These are phyloP conservation scores for Talaromyces ruber DNA, from an alignment of 495 filamentous ascomycete species.

Conservation along the genomic window DNA sequence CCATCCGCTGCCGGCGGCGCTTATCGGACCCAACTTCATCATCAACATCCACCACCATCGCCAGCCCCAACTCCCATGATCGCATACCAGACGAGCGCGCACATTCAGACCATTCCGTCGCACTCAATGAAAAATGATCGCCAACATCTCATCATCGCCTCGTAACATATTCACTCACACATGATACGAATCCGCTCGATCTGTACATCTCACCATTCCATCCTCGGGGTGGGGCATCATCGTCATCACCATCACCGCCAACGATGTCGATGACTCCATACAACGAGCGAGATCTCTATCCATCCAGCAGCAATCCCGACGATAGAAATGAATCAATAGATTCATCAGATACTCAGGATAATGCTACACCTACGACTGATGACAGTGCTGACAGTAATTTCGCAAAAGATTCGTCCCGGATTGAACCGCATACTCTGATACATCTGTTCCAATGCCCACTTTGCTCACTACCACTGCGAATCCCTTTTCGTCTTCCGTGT, in stretches of 20 bases:
- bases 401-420: conserved; percentile 25
- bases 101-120: background rate
- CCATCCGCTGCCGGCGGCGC: background rate
- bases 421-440: conserved; percentile 41
- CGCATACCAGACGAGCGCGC: background rate
- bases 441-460: conserved; percentile 55
- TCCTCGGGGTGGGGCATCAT: background rate
- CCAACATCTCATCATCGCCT: background rate
- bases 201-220: background rate
- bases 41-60: background rate
- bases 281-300: background rate
- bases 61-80: background rate
- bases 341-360: background rate
- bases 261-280: conserved; percentile 2
- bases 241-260: background rate
- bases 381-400: conserved; percentile 23
- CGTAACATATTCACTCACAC: background rate
- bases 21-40: background rate
- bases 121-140: background rate
- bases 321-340: background rate
- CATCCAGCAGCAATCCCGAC: background rate
- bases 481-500: conserved; percentile 74
- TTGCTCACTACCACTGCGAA: conserved; percentile 60
- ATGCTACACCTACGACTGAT: background rate
- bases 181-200: background rate